Percentiles rank a stretch among this genome's conserved stretches.
phyloP scores from a whole-genome alignment of 371 early-diverging fungal species.

The Mucor irregularis region DNA sequence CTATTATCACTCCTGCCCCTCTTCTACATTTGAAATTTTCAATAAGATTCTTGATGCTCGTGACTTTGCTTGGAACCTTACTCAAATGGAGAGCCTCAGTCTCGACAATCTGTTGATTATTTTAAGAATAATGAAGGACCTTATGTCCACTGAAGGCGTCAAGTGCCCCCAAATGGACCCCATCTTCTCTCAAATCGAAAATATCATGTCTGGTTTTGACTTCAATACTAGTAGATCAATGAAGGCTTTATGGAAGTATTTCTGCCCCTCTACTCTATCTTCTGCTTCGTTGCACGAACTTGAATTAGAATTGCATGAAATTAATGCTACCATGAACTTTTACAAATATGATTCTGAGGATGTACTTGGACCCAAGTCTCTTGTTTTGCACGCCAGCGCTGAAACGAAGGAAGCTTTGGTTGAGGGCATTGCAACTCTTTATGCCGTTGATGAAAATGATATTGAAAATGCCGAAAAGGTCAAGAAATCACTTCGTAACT shows the following conservation, averaged over 20 bases:
- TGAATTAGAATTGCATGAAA: conserved; percentile 43
- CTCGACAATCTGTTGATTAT: conserved; percentile 61
- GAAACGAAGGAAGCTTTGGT: conserved; percentile 64
- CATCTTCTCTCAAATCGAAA: conserved; percentile 23
- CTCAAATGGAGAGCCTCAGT: conserved; percentile 48
- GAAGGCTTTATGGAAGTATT: conserved; percentile 65
- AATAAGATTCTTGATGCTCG: conserved; percentile 58
- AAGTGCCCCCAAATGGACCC: conserved; percentile 8
- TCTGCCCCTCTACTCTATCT: conserved; percentile 60
- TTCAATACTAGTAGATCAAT: conserved; percentile 57
- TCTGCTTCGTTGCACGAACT: conserved; percentile 49
- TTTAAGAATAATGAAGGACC: conserved; percentile 32
- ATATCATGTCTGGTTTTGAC: conserved; percentile 45
- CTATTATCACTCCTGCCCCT: conserved; percentile 18
- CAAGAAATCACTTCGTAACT: conserved; percentile 52
- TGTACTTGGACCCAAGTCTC: conserved; percentile 21
- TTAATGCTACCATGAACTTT: conserved; percentile 33
- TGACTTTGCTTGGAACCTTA: conserved; percentile 59
- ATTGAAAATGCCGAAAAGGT: conserved; percentile 50
- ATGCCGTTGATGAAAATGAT: conserved; percentile 66
- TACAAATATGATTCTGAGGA: conserved; percentile 31
- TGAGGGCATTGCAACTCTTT: conserved; percentile 76
- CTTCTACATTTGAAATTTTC: conserved; percentile 33
- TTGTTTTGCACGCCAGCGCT: conserved; percentile 33
- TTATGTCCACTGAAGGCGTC: conserved; percentile 16